Conservation (phyloP, 2,329 filamentous ascomycete species). For the Claviceps fusiformis region DNA sequence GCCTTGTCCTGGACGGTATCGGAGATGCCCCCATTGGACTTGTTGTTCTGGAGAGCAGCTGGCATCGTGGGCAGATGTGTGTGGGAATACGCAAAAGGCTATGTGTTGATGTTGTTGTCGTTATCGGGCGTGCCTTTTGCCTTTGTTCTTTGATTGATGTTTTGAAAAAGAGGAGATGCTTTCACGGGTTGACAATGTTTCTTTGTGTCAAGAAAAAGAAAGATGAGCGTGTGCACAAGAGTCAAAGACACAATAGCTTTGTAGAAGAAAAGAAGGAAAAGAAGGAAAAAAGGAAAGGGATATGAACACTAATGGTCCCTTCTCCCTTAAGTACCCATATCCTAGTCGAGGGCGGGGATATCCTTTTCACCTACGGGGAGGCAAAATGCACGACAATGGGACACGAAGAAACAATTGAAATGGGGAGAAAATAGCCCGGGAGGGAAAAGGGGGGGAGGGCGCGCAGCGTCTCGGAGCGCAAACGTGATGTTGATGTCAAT, state of each 20-base stretch:
- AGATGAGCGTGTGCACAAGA: too few relatives aligned
- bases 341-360: not conserved
- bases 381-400: not conserved
- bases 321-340: not conserved
- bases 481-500: not conserved
- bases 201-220: too few relatives aligned
- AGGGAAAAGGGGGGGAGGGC: too few relatives aligned
- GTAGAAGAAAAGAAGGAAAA: not conserved
- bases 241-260: not conserved
- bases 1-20: constrained; percentile 20
- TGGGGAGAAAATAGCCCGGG: not conserved
- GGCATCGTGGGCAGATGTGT: not conserved
- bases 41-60: not conserved
- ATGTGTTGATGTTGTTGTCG: not conserved
- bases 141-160: too few relatives aligned
- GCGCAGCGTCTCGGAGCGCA: not conserved
- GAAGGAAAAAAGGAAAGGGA: not conserved
- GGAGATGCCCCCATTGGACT: constrained; percentile 12
- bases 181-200: too few relatives aligned
- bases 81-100: too few relatives aligned
- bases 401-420: too few relatives aligned
- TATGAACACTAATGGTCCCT: not conserved
- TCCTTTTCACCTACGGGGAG: not conserved
- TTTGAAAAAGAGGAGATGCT: too few relatives aligned
- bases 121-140: not conserved